phyloP scores from a whole-genome alignment of 2,329 filamentous ascomycete genomes.

The Cladorrhinum sp. region DNA sequence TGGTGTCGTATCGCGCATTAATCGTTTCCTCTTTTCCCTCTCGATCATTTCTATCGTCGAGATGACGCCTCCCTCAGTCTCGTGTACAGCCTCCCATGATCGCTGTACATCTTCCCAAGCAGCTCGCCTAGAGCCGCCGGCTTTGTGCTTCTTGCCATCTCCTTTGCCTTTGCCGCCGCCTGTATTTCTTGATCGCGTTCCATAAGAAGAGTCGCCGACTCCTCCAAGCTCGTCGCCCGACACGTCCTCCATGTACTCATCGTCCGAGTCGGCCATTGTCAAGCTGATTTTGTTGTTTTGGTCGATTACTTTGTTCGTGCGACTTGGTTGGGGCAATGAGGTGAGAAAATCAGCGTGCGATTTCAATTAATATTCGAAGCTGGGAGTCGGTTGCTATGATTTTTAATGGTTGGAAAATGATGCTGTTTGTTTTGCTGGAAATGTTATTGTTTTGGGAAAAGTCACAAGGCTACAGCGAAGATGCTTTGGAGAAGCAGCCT shows the following conservation, averaged over 20 bases:
- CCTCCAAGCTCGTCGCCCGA: conserved; percentile 63
- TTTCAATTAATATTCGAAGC: too few species aligned
- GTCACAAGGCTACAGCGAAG: background rate
- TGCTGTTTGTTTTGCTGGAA: background rate
- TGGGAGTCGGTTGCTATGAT: too few species aligned
- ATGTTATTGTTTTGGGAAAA: background rate
- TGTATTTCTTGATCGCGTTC: conserved; percentile 28
- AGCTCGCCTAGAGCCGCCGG: conserved; percentile 41
- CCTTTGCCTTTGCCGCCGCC: conserved; percentile 13
- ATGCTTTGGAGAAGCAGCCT: background rate
- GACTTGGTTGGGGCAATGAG: background rate
- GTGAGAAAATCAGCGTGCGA: too few species aligned
- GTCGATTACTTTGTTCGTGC: background rate
- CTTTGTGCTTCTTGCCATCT: conserved; percentile 28
- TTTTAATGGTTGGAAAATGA: too few species aligned
- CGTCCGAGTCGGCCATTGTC: conserved; percentile 70
- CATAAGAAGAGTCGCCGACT: conserved; percentile 31
- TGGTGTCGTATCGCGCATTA: conserved; percentile 90
- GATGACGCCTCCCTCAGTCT: conserved; percentile 76
- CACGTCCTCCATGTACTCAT: conserved; percentile 63
- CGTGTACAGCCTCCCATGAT: conserved; percentile 71
- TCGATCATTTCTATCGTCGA: conserved; percentile 73
- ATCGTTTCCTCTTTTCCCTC: conserved; percentile 73
- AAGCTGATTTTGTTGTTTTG: background rate
- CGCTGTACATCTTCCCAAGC: conserved; percentile 66